Evolutionary conservation across 148 eudicot genomes (phyloP).

Genomic region (Cornus suecica): DNA sequence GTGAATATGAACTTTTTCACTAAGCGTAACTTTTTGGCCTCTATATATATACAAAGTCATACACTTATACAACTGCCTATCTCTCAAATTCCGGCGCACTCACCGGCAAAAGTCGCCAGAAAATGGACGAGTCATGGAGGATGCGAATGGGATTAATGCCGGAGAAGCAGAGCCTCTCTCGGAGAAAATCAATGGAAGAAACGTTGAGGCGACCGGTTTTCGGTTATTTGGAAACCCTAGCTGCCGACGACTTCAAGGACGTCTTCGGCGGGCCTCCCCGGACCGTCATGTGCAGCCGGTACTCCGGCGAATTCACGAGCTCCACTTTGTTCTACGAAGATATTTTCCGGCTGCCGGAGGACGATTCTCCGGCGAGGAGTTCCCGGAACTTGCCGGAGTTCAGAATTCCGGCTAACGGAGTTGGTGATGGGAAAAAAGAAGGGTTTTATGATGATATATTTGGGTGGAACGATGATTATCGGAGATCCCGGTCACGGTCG

Average conservation of each 20-base stretch:
- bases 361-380: slow-evolving; percentile 3
- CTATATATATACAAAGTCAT: not conserved
- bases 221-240: slow-evolving; percentile 15
- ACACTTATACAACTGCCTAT: not conserved
- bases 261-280: slow-evolving; percentile 78
- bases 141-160: slow-evolving; percentile 45
- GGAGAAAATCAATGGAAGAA: slow-evolving; percentile 25
- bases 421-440: slow-evolving; percentile 3
- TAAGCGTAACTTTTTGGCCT: not conserved
- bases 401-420: slow-evolving; percentile 38
- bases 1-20: not conserved
- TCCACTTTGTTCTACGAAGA: slow-evolving; percentile 42
- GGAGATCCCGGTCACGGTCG: slow-evolving; percentile 24
- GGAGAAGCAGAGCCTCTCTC: slow-evolving; percentile 14
- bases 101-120: not conserved
- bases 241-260: slow-evolving; percentile 58
- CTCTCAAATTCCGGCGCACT: not conserved
- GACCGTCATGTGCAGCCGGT: slow-evolving; percentile 43
- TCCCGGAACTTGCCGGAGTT: slow-evolving; percentile 60
- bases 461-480: slow-evolving; percentile 23
- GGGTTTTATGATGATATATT: slow-evolving; percentile 41
- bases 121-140: slow-evolving; percentile 69
- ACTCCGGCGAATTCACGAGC: slow-evolving; percentile 26
- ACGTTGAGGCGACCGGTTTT: slow-evolving; percentile 10
- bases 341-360: slow-evolving; percentile 39